Base-by-base conservation (phyloP, 495 filamentous ascomycete genomes). In the Penicillium antarcticum region DNA sequence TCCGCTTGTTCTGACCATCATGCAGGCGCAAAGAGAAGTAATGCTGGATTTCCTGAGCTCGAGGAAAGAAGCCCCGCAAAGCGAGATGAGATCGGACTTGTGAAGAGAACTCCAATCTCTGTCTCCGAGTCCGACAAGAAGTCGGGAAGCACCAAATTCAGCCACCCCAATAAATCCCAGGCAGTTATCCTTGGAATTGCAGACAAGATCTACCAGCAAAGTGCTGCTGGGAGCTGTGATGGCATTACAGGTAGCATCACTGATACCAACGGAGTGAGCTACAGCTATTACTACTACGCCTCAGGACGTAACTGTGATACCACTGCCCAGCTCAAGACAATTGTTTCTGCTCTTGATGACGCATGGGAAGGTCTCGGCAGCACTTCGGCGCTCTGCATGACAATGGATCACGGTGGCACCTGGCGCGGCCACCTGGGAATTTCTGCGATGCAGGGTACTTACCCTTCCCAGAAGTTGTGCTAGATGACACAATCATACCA, bases 311-410 rank as follows among this genome's bases (percentile, higher is more conserved):
- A 46, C 33, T 46, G 43, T 23, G 43, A 46, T 36, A 46, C 43
- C 43, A 46, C 43, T 10, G 43, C 43, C 36, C 32, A 46, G 13
- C 23, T 23, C 31, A 17, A 46, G 33, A 46, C 43, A 12, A 46
- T 33, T 2, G 31, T 34, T 3, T 4, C 7, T 33, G 43, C 43
- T 34, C 43, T 46, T 8, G 43, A 46, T 16, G 32, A 46, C 13
- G 43, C 43, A 19, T 46, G 43, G 43, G 31, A 46, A 5, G 43
- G 16, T 18, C 43, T 46, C 16, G 33, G 31, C 1, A 21, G 31
- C 43, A 36, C n/a, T 21, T 36, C 43, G 16, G 43, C 43, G 12
- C 29, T 46, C 16, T 46, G 43, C 31, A 17, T 46, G 43, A 46
- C 43, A 13, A 46, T 46, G 43, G 1, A 19, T 1, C 43, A 46